Base-by-base conservation (phyloP, 1,284 basidiomycete species). In the Pterulicium gracile region DNA sequence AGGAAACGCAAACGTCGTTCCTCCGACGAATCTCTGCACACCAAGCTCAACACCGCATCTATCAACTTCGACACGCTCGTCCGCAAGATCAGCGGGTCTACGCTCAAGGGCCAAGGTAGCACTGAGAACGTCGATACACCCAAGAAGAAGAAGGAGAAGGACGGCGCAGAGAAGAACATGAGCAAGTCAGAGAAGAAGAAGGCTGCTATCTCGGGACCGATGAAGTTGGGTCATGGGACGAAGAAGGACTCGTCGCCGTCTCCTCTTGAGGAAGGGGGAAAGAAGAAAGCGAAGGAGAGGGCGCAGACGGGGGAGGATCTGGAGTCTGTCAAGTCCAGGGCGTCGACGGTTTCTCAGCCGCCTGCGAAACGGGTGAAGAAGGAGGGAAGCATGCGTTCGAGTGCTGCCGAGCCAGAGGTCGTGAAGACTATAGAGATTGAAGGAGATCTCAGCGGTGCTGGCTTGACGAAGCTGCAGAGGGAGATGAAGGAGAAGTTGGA, bases 21-120 rank as follows among this genome's bases (percentile, higher is more conserved):
- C 1, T 58, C 62, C 14, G 57, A 60, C n/a, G 62, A 64, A 46
- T 64, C 67, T 22, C 50, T 56, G 13, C 63, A 65, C 43, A 65
- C 69, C 21, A 64, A 65, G 40, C 56, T 74, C 24, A 66, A 67
- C 47, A 55, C 66, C 13, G 74, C 78, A 10, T 71, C 78, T 52
- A 66, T 76, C 56, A 91, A 90, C 59, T 61, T 93, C 42, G 85
- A 91, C 57, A 90, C 81, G 60, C 68, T 94, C 42, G 74, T 92
- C 64, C 70, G 72, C 49, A 77, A 72, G 54, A 66, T 90, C 42
- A 70, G 66, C 47, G 60, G 56, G 13, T 22, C 19, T 5, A 13
- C 5, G 4, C 23, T 21, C 20, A 10, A 7, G 10, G 40, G 56
- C 52, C 39, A 53, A 53, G 20, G 42, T 55, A 49, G 36, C 20